Base-by-base conservation (phyloP, 805 yeast species). In the Candida insectorum region DNA sequence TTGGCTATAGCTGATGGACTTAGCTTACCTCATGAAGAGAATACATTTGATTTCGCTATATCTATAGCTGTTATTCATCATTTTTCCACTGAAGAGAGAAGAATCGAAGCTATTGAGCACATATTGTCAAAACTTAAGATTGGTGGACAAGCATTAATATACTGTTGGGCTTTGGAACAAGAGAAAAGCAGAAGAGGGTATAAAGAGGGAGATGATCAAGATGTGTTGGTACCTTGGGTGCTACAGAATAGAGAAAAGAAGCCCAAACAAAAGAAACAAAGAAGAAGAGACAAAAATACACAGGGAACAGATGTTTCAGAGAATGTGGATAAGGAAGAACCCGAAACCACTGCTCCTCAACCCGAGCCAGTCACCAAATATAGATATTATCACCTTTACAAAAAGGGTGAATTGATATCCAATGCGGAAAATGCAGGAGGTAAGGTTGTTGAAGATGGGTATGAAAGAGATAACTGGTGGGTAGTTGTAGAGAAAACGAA, bases 141-240 rank as follows among this genome's bases (percentile, higher is more conserved):
- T 0, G 78, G 77, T 0, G 96, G 95, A 1, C 73, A 71, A 33
- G 84, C 86, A 0, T 61, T 93, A 48, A 74, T 93, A 6, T 93
- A 91, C 55, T 94, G 95, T 33, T 93, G 98, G 98, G 98, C 98
- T 0, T 59, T 93, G 33, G 98, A 93, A 45, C 98, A 93, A 56
- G 84, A 81, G 37, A 72, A 69, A 16, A 84, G 95, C 0, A 70
- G 97, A 45, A 71, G 97, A 48, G 97, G 97, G 0, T 93, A 87
- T 61, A 80, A 83, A 44, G 89, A 79, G 45, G 95, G 94, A 8
- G 88, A 83, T 77, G 88, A 84, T 34, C 97, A 86, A 54, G 98
- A 93, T 53, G 85, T 91, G 1, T 60, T 93, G 48, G 96, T 93
- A 13, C 98, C 98, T 0, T 93, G 98, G 98, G 96, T 89, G 2